Conservation (phyloP, 495 filamentous ascomycete species). For the Collariella sp. region DNA sequence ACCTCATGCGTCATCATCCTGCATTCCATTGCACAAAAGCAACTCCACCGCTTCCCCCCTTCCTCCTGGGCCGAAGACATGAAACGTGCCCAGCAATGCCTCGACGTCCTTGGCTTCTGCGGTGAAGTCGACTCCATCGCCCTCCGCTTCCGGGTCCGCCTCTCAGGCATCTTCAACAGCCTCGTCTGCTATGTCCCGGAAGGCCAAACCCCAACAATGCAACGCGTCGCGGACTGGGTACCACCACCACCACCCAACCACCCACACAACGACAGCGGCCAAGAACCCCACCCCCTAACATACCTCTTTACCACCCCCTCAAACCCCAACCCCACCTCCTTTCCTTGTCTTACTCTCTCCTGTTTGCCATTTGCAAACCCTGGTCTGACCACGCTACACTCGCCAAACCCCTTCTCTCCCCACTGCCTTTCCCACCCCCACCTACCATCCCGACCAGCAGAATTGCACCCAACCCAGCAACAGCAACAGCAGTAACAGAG, state of each 20-base stretch:
- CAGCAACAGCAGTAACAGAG: no score
- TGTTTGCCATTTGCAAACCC: slow-evolving; percentile 19
- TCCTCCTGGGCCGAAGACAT: slow-evolving; percentile 20
- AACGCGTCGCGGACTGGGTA: slow-evolving; percentile 18
- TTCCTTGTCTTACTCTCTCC: slow-evolving; percentile 6
- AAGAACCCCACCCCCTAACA: not conserved
- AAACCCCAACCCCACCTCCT: slow-evolving; percentile 1
- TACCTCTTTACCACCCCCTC: slow-evolving; percentile 18
- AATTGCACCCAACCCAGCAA: no score
- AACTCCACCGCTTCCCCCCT: slow-evolving; percentile 19
- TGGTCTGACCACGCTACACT: slow-evolving; percentile 10
- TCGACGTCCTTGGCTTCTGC: slow-evolving; percentile 22
- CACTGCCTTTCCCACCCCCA: no score
- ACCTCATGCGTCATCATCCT: slow-evolving; percentile 25
- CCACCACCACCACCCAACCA: slow-evolving; percentile 12
- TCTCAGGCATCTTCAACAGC: slow-evolving; percentile 18
- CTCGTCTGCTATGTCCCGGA: not conserved
- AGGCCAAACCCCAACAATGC: not conserved
- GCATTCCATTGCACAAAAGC: slow-evolving; percentile 24
- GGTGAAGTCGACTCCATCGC: slow-evolving; percentile 19
- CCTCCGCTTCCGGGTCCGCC: slow-evolving; percentile 13
- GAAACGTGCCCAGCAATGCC: slow-evolving; percentile 17
- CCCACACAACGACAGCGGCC: not conserved
- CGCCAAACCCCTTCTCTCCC: no score
- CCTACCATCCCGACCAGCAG: no score